phyloP scores from a whole-genome alignment of 2,329 filamentous ascomycete species.

The Graphilbum fragrans region DNA sequence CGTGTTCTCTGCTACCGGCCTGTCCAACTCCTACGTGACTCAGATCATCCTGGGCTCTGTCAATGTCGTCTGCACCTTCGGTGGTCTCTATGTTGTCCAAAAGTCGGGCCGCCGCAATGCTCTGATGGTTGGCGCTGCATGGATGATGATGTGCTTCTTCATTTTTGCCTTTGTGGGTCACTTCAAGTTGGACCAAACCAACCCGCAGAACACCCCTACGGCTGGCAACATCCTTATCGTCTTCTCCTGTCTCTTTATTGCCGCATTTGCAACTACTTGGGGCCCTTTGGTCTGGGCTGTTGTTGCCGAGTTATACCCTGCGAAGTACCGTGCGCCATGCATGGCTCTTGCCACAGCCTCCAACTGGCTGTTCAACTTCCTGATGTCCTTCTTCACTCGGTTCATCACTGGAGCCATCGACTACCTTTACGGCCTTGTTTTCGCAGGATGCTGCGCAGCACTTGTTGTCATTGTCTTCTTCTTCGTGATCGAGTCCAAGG shows the following conservation, averaged over 20 bases:
- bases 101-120: conserved; percentile 56
- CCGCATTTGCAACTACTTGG: conserved; percentile 44
- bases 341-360: conserved; percentile 17
- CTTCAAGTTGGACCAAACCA: conserved; percentile 24
- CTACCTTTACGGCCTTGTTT: conserved; percentile 58
- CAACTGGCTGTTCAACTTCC: conserved; percentile 51
- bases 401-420: conserved; percentile 47
- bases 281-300: conserved; percentile 12
- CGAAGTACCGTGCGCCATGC: conserved; percentile 10
- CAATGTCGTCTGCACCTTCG: conserved; percentile 44
- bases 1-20: conserved; percentile 54
- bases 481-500: conserved; percentile 81
- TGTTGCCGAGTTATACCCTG: conserved; percentile 12
- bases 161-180: conserved; percentile 49
- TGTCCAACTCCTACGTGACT: conserved; percentile 54
- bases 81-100: conserved; percentile 57
- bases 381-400: conserved; percentile 16
- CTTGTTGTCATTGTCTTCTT: conserved; percentile 63
- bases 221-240: conserved; percentile 59
- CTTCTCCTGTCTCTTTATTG: conserved; percentile 63
- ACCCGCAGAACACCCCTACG: conserved; percentile 20
- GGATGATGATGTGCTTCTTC: conserved; percentile 54
- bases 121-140: conserved; percentile 52
- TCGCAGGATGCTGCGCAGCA: conserved; percentile 44
- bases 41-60: conserved; percentile 43